Base-by-base conservation (phyloP, 345 rosid species). In the Eucalyptus sp. region DNA sequence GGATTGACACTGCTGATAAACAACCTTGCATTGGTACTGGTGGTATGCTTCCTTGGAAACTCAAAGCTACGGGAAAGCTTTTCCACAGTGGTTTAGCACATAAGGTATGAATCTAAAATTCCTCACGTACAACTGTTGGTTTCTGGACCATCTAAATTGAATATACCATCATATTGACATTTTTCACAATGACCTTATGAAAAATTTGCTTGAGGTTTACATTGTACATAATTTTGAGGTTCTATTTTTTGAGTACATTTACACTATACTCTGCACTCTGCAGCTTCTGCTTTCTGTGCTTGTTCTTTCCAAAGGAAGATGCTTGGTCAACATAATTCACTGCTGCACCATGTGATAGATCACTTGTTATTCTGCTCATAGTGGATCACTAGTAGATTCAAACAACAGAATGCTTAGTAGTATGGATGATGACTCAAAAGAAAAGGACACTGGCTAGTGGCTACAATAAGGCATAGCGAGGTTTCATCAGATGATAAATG, bases 1-100 rank as follows among this genome's bases (percentile, higher is more conserved):
- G 99, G 99, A 97, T 97, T 90, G 99, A 98, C 91, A 95, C 98
- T 5, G 99, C 99, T 22, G 99, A 98, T 92, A 98, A 98, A 90
- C 99, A 98, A 90, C 99, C 99, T 83, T 98, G 99, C 93, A 92
- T 98, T 91, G 99, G 99, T 92, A 97, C 99, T 18, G 99, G 99
- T 62, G 99, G 99, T 90, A 94, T 94, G 96, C 94, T 98, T 87
- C 99, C 99, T 5, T 98, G 99, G 99, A 97, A 94, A 92, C 96
- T 98, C 91, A 96, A 94, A 80, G 96, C 92, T 44, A 96, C 96
- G 1, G 99, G 99, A 88, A 97, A 96, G 93, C 98, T 98, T 88
- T 97, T 98, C 91, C 99, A 97, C 90, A 96, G 99, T 50, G 99
- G 99, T 91, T 93, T 97, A 90, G 92, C 99, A 24, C 96, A 98